Evolutionary conservation across 176 grass and related monocot species (phyloP), one percentile per base, ranked within the genome.

Genomic region (Carex myosuroides): DNA sequence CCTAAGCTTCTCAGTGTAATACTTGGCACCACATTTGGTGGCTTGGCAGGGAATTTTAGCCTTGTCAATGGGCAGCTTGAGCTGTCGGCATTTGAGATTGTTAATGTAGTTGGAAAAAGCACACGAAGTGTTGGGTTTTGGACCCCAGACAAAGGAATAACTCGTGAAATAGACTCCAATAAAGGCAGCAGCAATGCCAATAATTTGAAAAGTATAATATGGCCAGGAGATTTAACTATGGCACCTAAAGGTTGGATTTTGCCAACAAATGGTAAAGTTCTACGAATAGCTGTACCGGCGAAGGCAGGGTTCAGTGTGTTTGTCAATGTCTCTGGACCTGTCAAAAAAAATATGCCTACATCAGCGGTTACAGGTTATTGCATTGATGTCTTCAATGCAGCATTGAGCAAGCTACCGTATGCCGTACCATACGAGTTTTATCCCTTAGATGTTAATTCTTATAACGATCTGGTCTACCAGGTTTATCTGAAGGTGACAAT

Each of bases 271-370:
- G 85, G 85, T 35, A 42, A 14, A 3, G 9, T 33, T 82, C 87
- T 97, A 33, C 85, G 3, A 0, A 85, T 97, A 44, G 80, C 30
- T 57, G 94, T 97, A 79, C 94, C 94, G 0, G 66, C 85, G 70
- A 97, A 94, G 70, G 8, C 29, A 0, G 94, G 94, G 22, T 97
- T 97, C 87, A 87, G 64, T 18, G n/a, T 89, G 82, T 97, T 97
- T 57, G 90, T 97, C 32, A 57, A 83, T 42, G 82, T 89, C 53
- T 9, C 79, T 13, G 79, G 35, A 64, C 35, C 4, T 7, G 22
- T 16, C 0, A 64, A 63, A 17, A 52, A 60, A 5, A 14, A 50
- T 0, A 48, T 13, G 53, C 30, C 68, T 9, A 10, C 5, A n/a
- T 4, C 10, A 1, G 86, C 52, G 29, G 32, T 92, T 60, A 86